Base-by-base conservation (phyloP, 768 basidiomycete species). In the Russula virescens region DNA sequence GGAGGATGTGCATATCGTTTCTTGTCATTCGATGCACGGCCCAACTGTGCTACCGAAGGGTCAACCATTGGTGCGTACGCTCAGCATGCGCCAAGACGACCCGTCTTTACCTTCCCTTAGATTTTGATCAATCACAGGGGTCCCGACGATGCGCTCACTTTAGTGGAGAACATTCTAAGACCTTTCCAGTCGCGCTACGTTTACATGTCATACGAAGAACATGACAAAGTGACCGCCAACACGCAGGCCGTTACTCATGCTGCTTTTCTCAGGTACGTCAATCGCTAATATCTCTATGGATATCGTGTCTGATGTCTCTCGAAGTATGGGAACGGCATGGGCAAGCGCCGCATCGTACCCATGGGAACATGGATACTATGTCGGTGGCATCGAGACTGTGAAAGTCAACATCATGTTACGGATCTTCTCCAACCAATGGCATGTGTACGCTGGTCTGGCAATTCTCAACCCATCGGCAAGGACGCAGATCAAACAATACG, bases 281-380 rank as follows among this genome's bases (percentile, higher is more conserved):
- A 10, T 23, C 18, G 23, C 31, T 45, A 16, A 23, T 34, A 47
- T 60, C 53, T 48, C 4, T n/a, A 7, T 28, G 35, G 26, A 47
- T n/a, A 13, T 66, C 16, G 19, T 40, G 35, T 48, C 43, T 31
- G 25, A 60, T 23, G 0, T 54, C 52, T 60, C 54, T 13, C 31
- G 28, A 67, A 98, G 97, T 66, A 99, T 99, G 97, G 97, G 97
- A 9, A 96, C 94, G 0, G 97, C 97, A 0, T 99, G 97, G 97
- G 82, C 84, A 40, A 80, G 82, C 42, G 79, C 85, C 11, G 75
- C 77, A 9, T 79, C 81, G 23, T 98, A 97, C 73, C 97, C 97
- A 3, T 98, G 97, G 97, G 96, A 98, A 74, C 84, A 89, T 45
- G 91, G 92, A 1, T 85, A 90, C 52, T 98, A 98, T 74, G 92